phyloP scores from a whole-genome alignment of 768 basidiomycete genomes.

The Phanerochaete carnosa region DNA sequence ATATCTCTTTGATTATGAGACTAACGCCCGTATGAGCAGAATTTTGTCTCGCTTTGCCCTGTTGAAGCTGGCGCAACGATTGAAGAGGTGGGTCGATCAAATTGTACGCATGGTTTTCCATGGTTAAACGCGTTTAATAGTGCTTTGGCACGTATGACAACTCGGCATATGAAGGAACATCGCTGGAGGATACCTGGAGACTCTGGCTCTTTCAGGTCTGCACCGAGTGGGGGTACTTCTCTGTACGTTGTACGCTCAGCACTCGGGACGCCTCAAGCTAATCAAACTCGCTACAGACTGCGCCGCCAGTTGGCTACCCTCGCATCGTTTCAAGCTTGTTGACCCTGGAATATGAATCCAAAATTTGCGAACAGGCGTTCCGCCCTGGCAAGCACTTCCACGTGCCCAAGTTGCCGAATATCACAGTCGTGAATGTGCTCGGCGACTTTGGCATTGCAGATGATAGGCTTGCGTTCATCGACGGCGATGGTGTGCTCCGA shows the following conservation, averaged over 20 bases:
- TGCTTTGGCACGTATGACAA: conserved; percentile 88
- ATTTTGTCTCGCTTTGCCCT: conserved; percentile 57
- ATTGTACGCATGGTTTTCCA: not conserved
- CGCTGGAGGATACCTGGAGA: conserved; percentile 74
- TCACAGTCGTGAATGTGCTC: conserved; percentile 76
- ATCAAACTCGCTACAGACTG: conserved; percentile 42
- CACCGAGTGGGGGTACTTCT: conserved; percentile 96
- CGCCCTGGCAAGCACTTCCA: conserved; percentile 72
- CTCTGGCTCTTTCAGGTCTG: conserved; percentile 91
- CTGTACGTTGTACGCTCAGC: conserved; percentile 41
- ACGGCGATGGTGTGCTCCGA: conserved; percentile 62
- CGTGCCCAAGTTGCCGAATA: conserved; percentile 73
- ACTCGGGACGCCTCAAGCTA: too few species aligned
- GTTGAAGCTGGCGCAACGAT: conserved; percentile 33
- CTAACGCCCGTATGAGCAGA: conserved; percentile 29
- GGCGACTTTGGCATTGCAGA: conserved; percentile 83
- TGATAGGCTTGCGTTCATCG: conserved; percentile 84
- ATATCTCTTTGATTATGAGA: not conserved
- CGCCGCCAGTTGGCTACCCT: conserved; percentile 62
- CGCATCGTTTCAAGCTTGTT: conserved; percentile 78
- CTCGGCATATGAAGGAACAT: conserved; percentile 54
- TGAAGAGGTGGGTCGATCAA: conserved; percentile 42
- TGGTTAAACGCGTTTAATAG: conserved; percentile 29
- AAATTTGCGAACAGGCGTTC: conserved; percentile 72
- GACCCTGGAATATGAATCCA: conserved; percentile 66